Conservation (phyloP, 2,329 filamentous ascomycete species). For the Cladophialophora carrionii region DNA sequence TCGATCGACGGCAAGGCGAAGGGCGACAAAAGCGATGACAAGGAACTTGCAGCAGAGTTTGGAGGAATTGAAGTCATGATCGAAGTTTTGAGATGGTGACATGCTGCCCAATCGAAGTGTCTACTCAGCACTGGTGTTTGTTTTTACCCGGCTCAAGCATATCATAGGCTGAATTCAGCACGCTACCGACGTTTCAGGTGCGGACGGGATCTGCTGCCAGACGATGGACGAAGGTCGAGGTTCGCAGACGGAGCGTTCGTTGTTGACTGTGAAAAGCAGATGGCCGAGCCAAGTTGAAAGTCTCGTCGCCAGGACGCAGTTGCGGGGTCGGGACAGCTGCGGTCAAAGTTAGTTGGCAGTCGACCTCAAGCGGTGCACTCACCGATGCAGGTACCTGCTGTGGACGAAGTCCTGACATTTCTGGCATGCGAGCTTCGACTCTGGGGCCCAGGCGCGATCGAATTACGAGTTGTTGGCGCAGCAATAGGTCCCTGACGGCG, state of each 20-base stretch:
- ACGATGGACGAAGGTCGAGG: not conserved
- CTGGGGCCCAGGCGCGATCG: not conserved
- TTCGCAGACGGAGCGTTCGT: not conserved
- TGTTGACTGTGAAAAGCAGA: not conserved
- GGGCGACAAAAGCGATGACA: conserved; percentile 1
- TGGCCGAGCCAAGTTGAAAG: not conserved
- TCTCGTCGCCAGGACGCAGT: not conserved
- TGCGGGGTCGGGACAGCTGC: conserved; percentile 6
- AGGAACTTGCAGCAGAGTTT: not conserved
- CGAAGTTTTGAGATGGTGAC: conserved; percentile 2
- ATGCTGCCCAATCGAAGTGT: conserved; percentile 8
- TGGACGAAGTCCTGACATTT: not conserved
- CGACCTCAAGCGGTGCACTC: not conserved
- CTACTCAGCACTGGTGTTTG: not conserved
- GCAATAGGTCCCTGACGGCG: not conserved
- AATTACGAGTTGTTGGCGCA: not conserved
- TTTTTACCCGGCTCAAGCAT: conserved; percentile 14
- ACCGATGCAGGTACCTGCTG: not conserved
- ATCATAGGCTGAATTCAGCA: conserved; percentile 20
- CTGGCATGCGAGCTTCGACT: not conserved
- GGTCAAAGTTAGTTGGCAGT: not conserved
- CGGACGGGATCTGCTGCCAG: not conserved
- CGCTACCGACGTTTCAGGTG: conserved; percentile 7
- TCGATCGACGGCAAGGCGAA: not conserved
- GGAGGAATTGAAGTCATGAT: conserved; percentile 7